Evolutionary conservation across 1,284 basidiomycete genomes (phyloP), one percentile per base, ranked within the genome.

Genomic region (Takashimella koratensis): DNA sequence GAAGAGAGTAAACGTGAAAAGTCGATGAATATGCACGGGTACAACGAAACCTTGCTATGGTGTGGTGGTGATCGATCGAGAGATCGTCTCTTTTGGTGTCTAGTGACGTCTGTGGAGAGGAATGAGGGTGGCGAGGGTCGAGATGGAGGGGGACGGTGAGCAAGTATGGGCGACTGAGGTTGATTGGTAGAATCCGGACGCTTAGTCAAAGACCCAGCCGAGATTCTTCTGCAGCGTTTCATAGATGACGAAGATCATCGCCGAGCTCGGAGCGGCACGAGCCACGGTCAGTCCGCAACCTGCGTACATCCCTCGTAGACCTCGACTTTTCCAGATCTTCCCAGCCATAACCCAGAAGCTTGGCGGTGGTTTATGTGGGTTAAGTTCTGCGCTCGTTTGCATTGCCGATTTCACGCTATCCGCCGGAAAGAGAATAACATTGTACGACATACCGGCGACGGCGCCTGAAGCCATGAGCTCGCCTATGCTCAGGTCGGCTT

Each of bases 331-430:
- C 67, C 88, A 96, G 78, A 98, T 86, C 60, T 84, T 83, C 61
- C 74, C 79, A 20, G 85, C 84, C n/a, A 86, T 89, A 40, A 81
- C 79, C 45, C 83, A 70, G 66, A 97, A 97, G 6, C 85, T 80
- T 41, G 67, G 54, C 56, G 76, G 56, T 54, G 67, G 71, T 25
- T 77, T 73, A 26, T 75, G 66, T 2, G 86, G 85, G 8, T 85
- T 79, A 58, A 97, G 80, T 76, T 97, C 94, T 50, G 88, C 87
- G 73, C 87, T 87, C 0, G 95, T 98, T 80, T 98, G 95, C 74
- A 98, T 90, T 43, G 91, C 83, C 62, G 87, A 91, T 79, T 98
- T 98, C 68, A 98, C 84, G 30, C 88, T 88, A 75, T 98, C 95
- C 12, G 93, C 93, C 0, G 92, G 93, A 79, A 94, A 96, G 25